Evolutionary conservation across 371 early-diverging fungal genomes (phyloP), one percentile per base, ranked within the genome.

Genomic region (Syncephalastrum sp.): DNA sequence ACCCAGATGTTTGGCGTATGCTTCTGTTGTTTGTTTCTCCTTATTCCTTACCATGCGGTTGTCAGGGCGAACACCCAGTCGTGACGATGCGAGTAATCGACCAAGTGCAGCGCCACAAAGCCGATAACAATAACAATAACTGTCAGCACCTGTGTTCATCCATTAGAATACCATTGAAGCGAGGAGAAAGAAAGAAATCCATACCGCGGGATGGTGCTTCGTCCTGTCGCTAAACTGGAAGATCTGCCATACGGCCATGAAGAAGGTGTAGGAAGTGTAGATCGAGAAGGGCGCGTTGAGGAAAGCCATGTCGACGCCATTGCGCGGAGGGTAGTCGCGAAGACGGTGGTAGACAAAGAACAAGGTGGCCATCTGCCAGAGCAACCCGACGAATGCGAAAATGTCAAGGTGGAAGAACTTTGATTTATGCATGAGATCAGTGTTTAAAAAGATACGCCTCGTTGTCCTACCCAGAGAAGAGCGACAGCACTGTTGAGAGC

Each of bases 211-310:
- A 42, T 63, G 68, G 8, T 59, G 48, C 42, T 69, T 67, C n/a
- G 77, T 72, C 13, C 60, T 19, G 21, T 64, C 63, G 29, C 54
- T 63, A 27, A 74, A 74, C 47, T 69, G 72, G 52, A 72, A 72
- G 17, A 65, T 50, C 62, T 72, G 71, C 64, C 67, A 70, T 25
- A 78, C 61, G 21, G 63, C 60, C 17, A 63, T 53, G 59, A 71
- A 72, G 38, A 73, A 54, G 23, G 59, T 61, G 45, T 63, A 66
- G 21, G 75, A 61, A 38, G 79, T 73, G 51, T 71, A 71, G 25
- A 78, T 70, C 3, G 79, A 75, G 50, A 78, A 78, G 3, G 79
- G 79, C n/a, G 74, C 67, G 54, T 78, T 78, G 6, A 78, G 46
- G 43, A 78, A 68, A 2, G 63, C 29, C 49, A 60, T 57, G 47